Conservation (phyloP, 1,139 yeast genomes). For the Diutina siamensis region DNA sequence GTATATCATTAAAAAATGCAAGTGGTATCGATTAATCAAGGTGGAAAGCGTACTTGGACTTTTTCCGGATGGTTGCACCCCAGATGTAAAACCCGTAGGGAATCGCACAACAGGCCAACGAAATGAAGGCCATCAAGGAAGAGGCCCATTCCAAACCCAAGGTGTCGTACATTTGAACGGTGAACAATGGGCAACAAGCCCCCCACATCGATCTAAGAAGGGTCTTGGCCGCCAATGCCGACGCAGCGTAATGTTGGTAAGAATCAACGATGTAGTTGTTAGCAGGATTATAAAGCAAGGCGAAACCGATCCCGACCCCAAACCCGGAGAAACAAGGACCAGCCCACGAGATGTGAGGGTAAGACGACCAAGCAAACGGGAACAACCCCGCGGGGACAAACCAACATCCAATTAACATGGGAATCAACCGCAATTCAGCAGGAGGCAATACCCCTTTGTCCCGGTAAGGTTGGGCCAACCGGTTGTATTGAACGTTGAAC, state of each 20-base stretch:
- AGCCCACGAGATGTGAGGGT: conserved; percentile 45
- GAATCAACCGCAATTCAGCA: conserved; percentile 47
- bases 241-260: conserved; percentile 61
- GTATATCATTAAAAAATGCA: background rate
- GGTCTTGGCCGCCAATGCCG: conserved; percentile 58
- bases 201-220: conserved; percentile 63
- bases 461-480: conserved; percentile 34
- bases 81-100: conserved; percentile 43
- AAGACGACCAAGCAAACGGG: conserved; percentile 54
- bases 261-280: conserved; percentile 63
- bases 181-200: conserved; percentile 62
- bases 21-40: background rate
- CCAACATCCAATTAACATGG: conserved; percentile 59
- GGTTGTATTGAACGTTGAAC: conserved; percentile 48
- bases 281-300: conserved; percentile 51
- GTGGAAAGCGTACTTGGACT: conserved; percentile 35
- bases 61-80: conserved; percentile 43
- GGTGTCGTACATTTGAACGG: conserved; percentile 68
- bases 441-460: conserved; percentile 48
- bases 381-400: conserved; percentile 46
- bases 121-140: conserved; percentile 50
- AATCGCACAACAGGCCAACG: conserved; percentile 51
- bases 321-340: conserved; percentile 53
- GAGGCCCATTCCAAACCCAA: conserved; percentile 66
- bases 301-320: conserved; percentile 52